Evolutionary conservation across 257 asterid species (phyloP).

Genomic region (Jasminum sambac): DNA sequence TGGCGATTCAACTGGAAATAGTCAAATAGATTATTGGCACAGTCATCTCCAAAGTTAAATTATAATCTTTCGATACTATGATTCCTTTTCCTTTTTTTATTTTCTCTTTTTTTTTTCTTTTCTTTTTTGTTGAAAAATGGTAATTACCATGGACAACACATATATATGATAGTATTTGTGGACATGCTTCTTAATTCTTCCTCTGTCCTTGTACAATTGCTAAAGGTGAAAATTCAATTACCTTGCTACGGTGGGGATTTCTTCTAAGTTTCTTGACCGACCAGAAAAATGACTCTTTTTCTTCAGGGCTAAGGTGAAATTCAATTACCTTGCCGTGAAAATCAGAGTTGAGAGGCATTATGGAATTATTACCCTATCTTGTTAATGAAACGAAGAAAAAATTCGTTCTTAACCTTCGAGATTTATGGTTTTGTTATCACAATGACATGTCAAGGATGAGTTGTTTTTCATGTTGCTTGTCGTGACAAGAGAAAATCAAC

Average conservation of each 20-base stretch:
- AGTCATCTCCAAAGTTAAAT: no score
- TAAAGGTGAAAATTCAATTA: constrained; percentile 16
- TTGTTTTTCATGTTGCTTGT: constrained; percentile 76
- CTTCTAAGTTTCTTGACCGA: constrained; percentile 50
- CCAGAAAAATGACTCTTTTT: constrained; percentile 44
- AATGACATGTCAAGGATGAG: constrained; percentile 37
- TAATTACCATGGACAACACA: no score
- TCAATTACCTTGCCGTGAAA: constrained; percentile 21
- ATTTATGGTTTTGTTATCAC: constrained; percentile 23
- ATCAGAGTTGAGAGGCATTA: constrained; percentile 15
- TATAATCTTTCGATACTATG: no score
- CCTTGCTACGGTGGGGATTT: constrained; percentile 30
- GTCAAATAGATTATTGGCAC: no score
- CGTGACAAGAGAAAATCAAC: constrained; percentile 36
- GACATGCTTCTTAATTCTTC: neutral
- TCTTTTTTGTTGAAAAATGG: no score
- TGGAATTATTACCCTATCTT: constrained; percentile 10
- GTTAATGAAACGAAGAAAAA: constrained; percentile 2
- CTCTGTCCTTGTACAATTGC: neutral
- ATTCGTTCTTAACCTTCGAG: neutral
- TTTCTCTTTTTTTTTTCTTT: no score
- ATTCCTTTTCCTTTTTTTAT: no score
- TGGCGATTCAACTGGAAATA: no score
- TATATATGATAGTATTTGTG: neutral
- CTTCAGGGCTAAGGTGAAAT: constrained; percentile 33